Base-by-base conservation (phyloP, 129 eudicot genomes). In the Lactuca saligna region DNA sequence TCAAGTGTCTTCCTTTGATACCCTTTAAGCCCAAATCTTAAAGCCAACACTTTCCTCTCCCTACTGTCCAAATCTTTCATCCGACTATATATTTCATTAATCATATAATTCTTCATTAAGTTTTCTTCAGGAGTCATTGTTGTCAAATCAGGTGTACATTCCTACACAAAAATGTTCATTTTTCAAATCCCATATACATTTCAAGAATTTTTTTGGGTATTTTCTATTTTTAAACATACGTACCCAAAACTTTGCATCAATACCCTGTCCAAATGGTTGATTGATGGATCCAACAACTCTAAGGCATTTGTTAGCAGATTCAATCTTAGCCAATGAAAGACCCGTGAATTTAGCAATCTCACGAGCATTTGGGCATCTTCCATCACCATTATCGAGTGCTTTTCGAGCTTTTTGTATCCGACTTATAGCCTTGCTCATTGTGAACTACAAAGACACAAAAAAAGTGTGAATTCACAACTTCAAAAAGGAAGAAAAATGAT, bases 211-310 rank as follows among this genome's bases (percentile, higher is more conserved):
- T n/a, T n/a, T n/a, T n/a, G n/a, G 16, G 57, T 1, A 10, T 54
- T 15, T 48, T 58, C 8, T 67, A 67, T 60, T 37, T 25, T 39
- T 61, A 56, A 42, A 44, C 91, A 14, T 84, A 91, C 91, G n/a
- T 84, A 91, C 97, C 96, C 78, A 56, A 77, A 68, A 74, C 69
- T 83, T 88, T 0, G 80, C 61, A 70, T 62, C 70, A 20, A 61
- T 65, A 39, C 16, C 65, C 14, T 75, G 75, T 48, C 83, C 84
- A 0, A 85, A 31, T 29, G 81, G 84, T 65, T 83, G 88, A 82
- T 92, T 86, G 35, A 88, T 65, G 55, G 98, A 88, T 54, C 96
- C 96, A 31, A 92, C 95, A 20, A 88, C 88, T 72, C 95, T 84
- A 57, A 81, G 84, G 86, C 91, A 88, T 66, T 75, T 84, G 69